Percentiles rank a stretch among this genome's conserved stretches.
Evolutionary conservation across 208 protist species (phyloP).

Genomic region (Leishmania guyanensis): DNA sequence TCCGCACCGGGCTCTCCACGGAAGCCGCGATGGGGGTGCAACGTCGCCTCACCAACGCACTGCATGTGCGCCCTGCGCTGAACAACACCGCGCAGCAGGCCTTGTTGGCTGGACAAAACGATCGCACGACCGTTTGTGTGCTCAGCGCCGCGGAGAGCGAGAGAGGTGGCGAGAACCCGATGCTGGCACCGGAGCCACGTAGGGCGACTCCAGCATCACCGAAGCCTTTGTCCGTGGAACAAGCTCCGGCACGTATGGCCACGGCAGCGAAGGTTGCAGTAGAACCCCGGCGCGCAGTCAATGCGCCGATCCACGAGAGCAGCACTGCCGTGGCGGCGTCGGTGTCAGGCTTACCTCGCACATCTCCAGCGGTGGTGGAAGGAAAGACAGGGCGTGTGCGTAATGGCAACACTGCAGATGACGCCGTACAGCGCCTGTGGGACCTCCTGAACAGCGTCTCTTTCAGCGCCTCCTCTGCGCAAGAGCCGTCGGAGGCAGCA

Average conservation of each 20-base stretch:
- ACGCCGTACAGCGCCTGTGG: conserved; percentile 11
- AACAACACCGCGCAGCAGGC: conserved; percentile 23
- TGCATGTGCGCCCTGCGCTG: conserved; percentile 22
- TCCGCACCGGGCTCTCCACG: conserved; percentile 29
- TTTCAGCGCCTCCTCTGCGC: neutral
- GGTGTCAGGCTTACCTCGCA: neutral
- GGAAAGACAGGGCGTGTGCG: neutral
- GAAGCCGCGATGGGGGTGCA: conserved; percentile 14
- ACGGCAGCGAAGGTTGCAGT: neutral
- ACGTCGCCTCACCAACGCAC: conserved; percentile 24
- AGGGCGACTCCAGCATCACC: neutral
- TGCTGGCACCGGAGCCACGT: conserved; percentile 17
- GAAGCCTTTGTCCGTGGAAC: neutral
- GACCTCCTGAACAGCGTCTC: neutral
- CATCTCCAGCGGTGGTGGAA: neutral
- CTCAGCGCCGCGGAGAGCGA: conserved; percentile 23
- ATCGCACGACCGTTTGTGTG: conserved; percentile 31
- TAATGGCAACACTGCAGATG: neutral
- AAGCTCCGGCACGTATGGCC: neutral
- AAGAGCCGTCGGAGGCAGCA: neutral
- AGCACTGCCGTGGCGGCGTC: neutral
- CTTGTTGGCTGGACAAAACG: conserved; percentile 18
- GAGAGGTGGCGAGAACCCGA: conserved; percentile 31
- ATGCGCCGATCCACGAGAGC: neutral
- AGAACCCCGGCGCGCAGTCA: neutral